Evolutionary conservation across 768 basidiomycete species (phyloP), one percentile per base, ranked within the genome.

Genomic region (Podaxis mareebaensis): DNA sequence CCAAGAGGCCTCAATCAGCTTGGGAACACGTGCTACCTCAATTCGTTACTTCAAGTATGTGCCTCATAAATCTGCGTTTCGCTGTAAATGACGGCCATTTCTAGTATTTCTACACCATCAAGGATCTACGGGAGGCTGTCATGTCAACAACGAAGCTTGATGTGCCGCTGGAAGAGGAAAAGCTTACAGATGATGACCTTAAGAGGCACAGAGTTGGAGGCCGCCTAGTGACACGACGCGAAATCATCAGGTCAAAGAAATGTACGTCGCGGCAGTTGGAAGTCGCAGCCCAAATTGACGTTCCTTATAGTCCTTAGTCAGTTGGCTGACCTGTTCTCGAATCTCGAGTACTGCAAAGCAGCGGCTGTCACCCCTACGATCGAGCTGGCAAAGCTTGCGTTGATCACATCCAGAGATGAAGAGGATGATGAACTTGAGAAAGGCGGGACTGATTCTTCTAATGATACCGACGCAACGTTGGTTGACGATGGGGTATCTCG

Each of bases 51-150:
- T 17, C 91, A 88, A 79, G 91, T 86, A 69, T 33, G 71, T 66
- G 15, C 10, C 17, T 30, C 28, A 3, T 20, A 13, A 11, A 22
- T 11, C 48, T 24, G 30, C 48, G 13, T 48, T 22, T 63, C 40
- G 49, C 11, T 30, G 26, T 53, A 12, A 52, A 44, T 56, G 22
- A 26, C 36, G n/a, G 24, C 44, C 20, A 52, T 60, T 7, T 64
- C n/a, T 71, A 96, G 90, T 97, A 96, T 73, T 96, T 97, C 73
- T 96, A 95, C 73, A 96, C 95, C n/a, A 94, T 97, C 74, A 91
- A 86, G 70, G 92, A 95, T 39, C 83, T 97, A 28, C 84, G 95
- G 36, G 87, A 89, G 20, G 88, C 91, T 5, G 86, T 96, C 8
- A 77, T 77, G 33, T 85, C 82, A 20, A 80, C 88, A 78, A 82